Evolutionary conservation across 306 rosid genomes (phyloP).

Genomic region (Quercus engelmannii): DNA sequence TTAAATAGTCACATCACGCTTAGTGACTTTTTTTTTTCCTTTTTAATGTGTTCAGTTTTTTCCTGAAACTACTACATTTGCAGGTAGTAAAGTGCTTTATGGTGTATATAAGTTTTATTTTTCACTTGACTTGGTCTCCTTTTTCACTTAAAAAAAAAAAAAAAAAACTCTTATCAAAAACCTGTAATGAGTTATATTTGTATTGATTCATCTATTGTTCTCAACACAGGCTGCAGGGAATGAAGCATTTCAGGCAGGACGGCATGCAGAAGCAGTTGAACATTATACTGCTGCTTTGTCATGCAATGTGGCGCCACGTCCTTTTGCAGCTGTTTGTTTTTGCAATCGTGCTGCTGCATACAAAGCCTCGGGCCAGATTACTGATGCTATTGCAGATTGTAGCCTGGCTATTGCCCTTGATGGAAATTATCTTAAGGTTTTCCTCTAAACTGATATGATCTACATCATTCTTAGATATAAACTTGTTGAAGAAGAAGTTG

Average conservation of each 20-base stretch:
- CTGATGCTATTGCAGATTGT: conserved; percentile 94
- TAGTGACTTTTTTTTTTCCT: too few relatives aligned
- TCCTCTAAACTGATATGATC: conserved; percentile 21
- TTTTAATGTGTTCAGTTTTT: too few relatives aligned
- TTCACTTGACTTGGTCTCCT: too few relatives aligned
- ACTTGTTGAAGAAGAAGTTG: conserved; percentile 4
- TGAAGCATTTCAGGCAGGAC: conserved; percentile 93
- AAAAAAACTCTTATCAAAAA: too few relatives aligned
- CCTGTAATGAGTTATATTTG: background rate
- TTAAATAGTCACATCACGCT: too few relatives aligned
- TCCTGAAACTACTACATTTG: too few relatives aligned
- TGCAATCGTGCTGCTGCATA: conserved; percentile 98
- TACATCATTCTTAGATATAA: conserved; percentile 1
- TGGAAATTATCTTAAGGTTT: conserved; percentile 80
- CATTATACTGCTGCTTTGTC: conserved; percentile 77
- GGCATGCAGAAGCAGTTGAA: conserved; percentile 80
- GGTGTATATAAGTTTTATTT: too few relatives aligned
- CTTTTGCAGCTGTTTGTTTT: conserved; percentile 85
- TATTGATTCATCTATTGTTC: conserved; percentile 15
- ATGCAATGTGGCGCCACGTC: conserved; percentile 78
- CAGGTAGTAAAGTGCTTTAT: too few relatives aligned
- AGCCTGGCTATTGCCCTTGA: conserved; percentile 96
- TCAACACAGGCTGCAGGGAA: conserved; percentile 79
- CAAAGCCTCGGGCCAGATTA: conserved; percentile 85
- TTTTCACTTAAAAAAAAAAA: too few relatives aligned